Evolutionary conservation across 1,139 yeast species (phyloP), one percentile per base, ranked within the genome.

Genomic region (Candida smagusa): DNA sequence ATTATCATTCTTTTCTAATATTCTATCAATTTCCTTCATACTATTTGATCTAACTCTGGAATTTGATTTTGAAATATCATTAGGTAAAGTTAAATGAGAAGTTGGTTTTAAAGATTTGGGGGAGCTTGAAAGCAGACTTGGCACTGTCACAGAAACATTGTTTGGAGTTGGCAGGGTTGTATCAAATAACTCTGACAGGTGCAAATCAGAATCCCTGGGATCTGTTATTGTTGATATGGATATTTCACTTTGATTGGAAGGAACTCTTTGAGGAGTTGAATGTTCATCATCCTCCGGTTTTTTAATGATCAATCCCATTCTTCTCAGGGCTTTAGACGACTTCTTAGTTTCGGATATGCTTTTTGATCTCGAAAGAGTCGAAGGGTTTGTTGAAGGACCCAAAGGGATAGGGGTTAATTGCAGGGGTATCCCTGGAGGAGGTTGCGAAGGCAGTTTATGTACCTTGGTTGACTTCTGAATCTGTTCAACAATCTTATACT

Each of bases 271-370:
- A 5, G 31, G 12, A 6, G 31, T 7, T 12, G 30, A 9, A 9
- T 6, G 30, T 37, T 44, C 49, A 7, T 48, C 48, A 8, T 58
- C 63, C 4, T 61, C 64, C 2, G 66, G 56, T 40, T 69, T 69
- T 33, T 75, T 74, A 37, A 76, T 75, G 25, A 83, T 79, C 26
- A 83, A 69, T 0, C 89, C 89, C 87, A 81, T 81, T 44, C 89
- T 65, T 44, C 72, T 54, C 0, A 74, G 68, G 2, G 77, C 76
- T 51, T 79, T 81, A 3, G 83, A 76, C 1, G 88, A 84, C 36
- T 81, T 73, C 6, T 66, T 58, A 12, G 79, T 71, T 40, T 77
- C 84, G n/a, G 81, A 75, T 12, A 77, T 68, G 41, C 81, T 76
- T 46, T 81, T 68, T 6, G 79, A 63, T 42, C 86, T 61, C 6